Base-by-base conservation (phyloP, 345 rosid genomes). In the Citrus medica region DNA sequence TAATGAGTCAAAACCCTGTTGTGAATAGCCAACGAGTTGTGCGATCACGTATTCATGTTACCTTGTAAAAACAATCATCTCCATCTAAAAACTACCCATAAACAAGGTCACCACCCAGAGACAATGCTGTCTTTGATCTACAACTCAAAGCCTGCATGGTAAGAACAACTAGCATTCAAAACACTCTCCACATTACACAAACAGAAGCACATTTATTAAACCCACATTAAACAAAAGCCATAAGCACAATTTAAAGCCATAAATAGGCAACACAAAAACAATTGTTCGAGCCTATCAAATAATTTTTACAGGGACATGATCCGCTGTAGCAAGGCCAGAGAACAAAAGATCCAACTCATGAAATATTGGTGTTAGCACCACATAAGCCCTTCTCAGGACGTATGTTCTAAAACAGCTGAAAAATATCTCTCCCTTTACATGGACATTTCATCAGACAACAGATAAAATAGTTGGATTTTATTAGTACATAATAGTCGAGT, bases 391-490 rank as follows among this genome's bases (percentile, higher is more conserved):
- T 40, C 16, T 33, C 67, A n/a, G 21, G 65, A 67, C 61, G 16
- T 37, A 60, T 51, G 22, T 37, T 42, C 10, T 19, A 53, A 28
- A 59, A 58, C 21, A 51, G 56, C 70, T 37, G n/a, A 67, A 37
- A 32, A n/a, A 3, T 17, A 51, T 58, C 40, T 64, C 73, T 77
- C 76, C 73, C 53, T 83, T 61, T 35, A 80, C 73, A 78, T 40
- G 33, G 48, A 70, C 75, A 74, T 77, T 78, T 75, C 69, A 37
- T 60, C 56, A n/a, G 61, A 19, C 32, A 64, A 72, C 35, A 68
- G 74, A 61, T 64, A 79, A 76, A n/a, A 59, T 30, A 30, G 78
- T 32, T 74, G 37, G 62, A 58, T 73, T 63, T 78, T 86, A 82
- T 75, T 79, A 33, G 48, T 65, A 33, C 74, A 75, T 42, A 56